phyloP scores from a whole-genome alignment of 768 basidiomycete species.

The Calocybe gangraenosa region DNA sequence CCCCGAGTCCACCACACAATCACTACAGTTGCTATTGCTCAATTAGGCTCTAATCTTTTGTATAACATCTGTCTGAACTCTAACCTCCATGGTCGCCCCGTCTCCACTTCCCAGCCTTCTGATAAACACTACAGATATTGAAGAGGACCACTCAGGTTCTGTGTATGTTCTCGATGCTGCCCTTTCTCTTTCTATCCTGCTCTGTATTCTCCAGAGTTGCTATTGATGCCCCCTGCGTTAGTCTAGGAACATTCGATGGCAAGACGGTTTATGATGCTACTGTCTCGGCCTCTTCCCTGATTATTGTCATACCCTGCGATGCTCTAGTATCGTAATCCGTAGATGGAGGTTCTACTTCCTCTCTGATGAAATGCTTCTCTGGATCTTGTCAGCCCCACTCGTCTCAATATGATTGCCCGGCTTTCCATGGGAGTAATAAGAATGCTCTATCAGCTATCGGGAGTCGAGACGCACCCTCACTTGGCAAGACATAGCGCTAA shows the following conservation, averaged over 20 bases:
- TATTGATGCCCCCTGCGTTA: background rate
- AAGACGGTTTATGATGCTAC: background rate
- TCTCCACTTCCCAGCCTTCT: slow-evolving; percentile 11
- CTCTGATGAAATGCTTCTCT: too few relatives aligned
- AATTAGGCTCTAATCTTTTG: background rate
- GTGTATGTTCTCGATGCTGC: background rate
- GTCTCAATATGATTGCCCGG: too few relatives aligned
- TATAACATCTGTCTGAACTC: background rate
- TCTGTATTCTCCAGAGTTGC: background rate
- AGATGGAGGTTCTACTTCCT: too few relatives aligned
- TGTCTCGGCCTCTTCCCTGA: background rate
- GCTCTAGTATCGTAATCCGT: too few relatives aligned
- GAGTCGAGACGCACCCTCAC: too few relatives aligned
- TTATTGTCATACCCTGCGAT: too few relatives aligned
- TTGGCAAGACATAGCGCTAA: too few relatives aligned
- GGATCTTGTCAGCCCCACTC: too few relatives aligned
- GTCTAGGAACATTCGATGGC: background rate
- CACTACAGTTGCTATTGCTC: background rate
- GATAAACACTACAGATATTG: slow-evolving; percentile 16
- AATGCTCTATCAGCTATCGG: too few relatives aligned
- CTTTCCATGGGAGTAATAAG: too few relatives aligned
- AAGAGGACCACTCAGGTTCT: background rate
- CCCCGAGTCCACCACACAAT: background rate
- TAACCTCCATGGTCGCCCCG: slow-evolving; percentile 10
- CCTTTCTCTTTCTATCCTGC: too few relatives aligned